Percentiles rank a stretch among this genome's conserved stretches.
Conservation (phyloP, 495 filamentous ascomycete genomes). For the Podospora australis region DNA sequence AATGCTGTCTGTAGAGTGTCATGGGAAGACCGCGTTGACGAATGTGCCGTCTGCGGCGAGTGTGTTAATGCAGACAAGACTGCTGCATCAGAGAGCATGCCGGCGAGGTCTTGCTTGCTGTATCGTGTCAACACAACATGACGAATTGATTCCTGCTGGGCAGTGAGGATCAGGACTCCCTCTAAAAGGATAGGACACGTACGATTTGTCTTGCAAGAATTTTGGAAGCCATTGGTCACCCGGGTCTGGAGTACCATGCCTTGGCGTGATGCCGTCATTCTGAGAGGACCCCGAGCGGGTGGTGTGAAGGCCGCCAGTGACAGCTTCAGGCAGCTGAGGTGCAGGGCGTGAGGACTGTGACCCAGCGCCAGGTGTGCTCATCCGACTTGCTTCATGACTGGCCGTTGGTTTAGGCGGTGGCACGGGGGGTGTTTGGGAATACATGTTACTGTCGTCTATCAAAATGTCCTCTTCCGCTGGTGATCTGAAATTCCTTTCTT, state of each 20-base stretch:
- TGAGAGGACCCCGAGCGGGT: slow-evolving; percentile 13
- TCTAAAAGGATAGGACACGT: slow-evolving; percentile 14
- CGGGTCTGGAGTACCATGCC: slow-evolving; percentile 35
- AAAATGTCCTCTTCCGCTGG: not conserved
- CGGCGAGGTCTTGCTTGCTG: slow-evolving; percentile 57
- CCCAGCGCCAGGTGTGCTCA: slow-evolving; percentile 48
- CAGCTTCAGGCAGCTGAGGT: slow-evolving; percentile 31
- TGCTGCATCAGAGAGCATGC: slow-evolving; percentile 52
- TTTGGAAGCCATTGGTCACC: slow-evolving; percentile 62
- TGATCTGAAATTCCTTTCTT: too few relatives aligned
- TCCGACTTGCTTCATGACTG: slow-evolving; percentile 61
- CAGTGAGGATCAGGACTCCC: not conserved
- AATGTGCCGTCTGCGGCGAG: slow-evolving; percentile 58
- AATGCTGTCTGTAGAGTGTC: slow-evolving; percentile 56
- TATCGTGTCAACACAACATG: not conserved
- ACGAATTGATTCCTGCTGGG: not conserved
- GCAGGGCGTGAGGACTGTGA: slow-evolving; percentile 37
- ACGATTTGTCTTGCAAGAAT: slow-evolving; percentile 71
- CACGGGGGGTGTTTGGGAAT: slow-evolving; percentile 53
- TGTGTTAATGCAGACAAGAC: slow-evolving; percentile 58
- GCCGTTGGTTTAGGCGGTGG: slow-evolving; percentile 64
- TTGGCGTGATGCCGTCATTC: slow-evolving; percentile 1
- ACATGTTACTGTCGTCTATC: slow-evolving; percentile 16
- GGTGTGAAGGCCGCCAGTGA: slow-evolving; percentile 14
- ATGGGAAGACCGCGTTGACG: slow-evolving; percentile 50